Conservation (phyloP, 129 eudicot species). For the Chrysanthemum seticuspe region DNA sequence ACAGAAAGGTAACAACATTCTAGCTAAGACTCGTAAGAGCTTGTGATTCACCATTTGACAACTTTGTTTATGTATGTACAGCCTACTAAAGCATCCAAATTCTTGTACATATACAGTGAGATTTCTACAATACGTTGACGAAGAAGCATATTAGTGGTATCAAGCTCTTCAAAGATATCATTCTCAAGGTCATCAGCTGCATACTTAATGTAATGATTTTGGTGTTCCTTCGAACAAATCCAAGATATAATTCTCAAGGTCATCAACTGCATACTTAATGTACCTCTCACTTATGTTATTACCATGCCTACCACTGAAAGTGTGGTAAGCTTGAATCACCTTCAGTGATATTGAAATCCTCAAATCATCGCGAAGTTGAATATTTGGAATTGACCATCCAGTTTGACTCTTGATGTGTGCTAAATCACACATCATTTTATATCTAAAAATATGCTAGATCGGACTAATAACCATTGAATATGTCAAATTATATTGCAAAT, state of each 20-base stretch:
- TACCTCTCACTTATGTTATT: constrained; percentile 64
- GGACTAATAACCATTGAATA: too few species aligned
- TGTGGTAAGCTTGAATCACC: constrained; percentile 86
- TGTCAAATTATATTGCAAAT: too few species aligned
- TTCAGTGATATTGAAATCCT: constrained; percentile 79
- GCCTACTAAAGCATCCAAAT: constrained; percentile 16
- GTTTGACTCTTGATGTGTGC: constrained; percentile 53
- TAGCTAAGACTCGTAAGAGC: neutral
- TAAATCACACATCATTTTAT: too few species aligned
- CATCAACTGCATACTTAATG: constrained; percentile 83
- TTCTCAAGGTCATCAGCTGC: too few species aligned
- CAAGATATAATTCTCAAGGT: constrained; percentile 67
- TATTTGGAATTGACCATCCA: constrained; percentile 67
- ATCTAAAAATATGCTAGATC: too few species aligned
- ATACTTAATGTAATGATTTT: constrained; percentile 49
- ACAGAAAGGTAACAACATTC: neutral
- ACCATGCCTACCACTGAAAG: constrained; percentile 64
- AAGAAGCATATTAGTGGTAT: too few species aligned
- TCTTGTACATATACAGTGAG: neutral
- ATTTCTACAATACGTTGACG: too few species aligned
- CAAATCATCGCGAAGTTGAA: constrained; percentile 75
- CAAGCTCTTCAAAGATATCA: too few species aligned
- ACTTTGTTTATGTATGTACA: constrained; percentile 10
- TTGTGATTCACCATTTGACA: constrained; percentile 13
- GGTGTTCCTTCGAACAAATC: constrained; percentile 92